A percentile compares a stretch with the other conserved stretches of the same genome.
Conservation (phyloP, 2,329 filamentous ascomycete genomes). For the Fusarium protoensiforme region DNA sequence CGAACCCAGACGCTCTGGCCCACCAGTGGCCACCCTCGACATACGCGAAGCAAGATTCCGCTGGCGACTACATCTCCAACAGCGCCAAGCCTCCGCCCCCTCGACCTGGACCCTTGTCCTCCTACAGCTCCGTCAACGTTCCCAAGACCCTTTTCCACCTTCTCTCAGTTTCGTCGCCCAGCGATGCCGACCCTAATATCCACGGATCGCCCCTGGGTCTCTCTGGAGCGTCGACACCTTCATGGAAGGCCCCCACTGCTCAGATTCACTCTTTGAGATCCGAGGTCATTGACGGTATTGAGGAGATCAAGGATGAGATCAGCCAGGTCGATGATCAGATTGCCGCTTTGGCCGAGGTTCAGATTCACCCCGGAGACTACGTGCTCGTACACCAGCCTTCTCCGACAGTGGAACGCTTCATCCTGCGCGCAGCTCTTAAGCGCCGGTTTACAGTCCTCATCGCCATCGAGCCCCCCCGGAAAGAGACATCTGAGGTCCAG, state of each 20-base stretch:
- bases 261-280: conserved; percentile 79
- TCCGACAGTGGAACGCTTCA: conserved; percentile 87
- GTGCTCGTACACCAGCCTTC: conserved; percentile 91
- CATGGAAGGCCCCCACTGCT: conserved; percentile 52
- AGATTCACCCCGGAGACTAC: conserved; percentile 93
- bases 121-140: conserved; percentile 72
- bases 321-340: conserved; percentile 94
- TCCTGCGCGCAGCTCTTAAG: conserved; percentile 87
- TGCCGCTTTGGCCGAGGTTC: conserved; percentile 85
- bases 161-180: conserved; percentile 76
- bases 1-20: conserved; percentile 40
- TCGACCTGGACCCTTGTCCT: conserved; percentile 71
- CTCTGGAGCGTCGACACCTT: conserved; percentile 63
- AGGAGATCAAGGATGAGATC: conserved; percentile 96
- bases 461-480: conserved; percentile 69
- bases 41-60: conserved; percentile 49
- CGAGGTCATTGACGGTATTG: conserved; percentile 92
- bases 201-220: conserved; percentile 60
- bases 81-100: conserved; percentile 47
- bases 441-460: conserved; percentile 92
- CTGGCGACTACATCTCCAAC: conserved; percentile 43
- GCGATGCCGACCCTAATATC: conserved; percentile 47
- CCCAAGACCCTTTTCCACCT: conserved; percentile 89
- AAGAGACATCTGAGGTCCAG: conserved; percentile 50
- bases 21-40: conserved; percentile 47